These are phyloP conservation scores for Simplicillium sp. DNA, from an alignment of 2,329 filamentous ascomycete genomes.

Conservation along the genomic window DNA sequence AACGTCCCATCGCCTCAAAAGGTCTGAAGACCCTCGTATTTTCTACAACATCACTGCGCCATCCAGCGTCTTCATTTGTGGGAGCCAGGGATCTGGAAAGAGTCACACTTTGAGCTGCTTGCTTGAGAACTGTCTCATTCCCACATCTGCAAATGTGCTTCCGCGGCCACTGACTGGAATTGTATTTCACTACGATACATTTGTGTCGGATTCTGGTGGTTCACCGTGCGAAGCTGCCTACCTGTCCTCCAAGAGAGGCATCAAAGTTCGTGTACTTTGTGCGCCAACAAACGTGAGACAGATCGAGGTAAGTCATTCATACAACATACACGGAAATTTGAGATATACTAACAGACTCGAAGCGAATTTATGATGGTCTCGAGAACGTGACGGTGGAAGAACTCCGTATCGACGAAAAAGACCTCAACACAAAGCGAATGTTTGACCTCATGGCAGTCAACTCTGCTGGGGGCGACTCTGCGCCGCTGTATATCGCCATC, in stretches of 20 bases:
- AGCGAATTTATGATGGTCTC: conserved; percentile 30
- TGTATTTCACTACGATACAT: conserved; percentile 57
- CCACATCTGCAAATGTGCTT: conserved; percentile 32
- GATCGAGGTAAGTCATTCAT: conserved; percentile 20
- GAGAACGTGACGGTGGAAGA: conserved; percentile 36
- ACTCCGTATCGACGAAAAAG: conserved; percentile 37
- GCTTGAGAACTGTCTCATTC: conserved; percentile 47
- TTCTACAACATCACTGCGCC: conserved; percentile 40
- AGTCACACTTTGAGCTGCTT: conserved; percentile 49
- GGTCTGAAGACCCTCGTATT: conserved; percentile 18
- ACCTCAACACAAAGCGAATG: conserved; percentile 50
- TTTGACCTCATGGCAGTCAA: conserved; percentile 49
- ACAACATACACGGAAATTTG: background rate
- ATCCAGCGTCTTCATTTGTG: conserved; percentile 53
- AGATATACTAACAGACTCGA: background rate
- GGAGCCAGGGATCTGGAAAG: conserved; percentile 55
- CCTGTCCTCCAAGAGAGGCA: conserved; percentile 30
- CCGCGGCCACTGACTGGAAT: conserved; percentile 46
- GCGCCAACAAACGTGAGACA: conserved; percentile 39
- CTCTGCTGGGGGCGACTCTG: conserved; percentile 19
- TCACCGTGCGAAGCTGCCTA: conserved; percentile 51
- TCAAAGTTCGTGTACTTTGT: conserved; percentile 44
- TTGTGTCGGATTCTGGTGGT: conserved; percentile 35
- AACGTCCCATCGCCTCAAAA: background rate
- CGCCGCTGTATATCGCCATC: conserved; percentile 50